Base-by-base conservation (phyloP, 176 grass and related monocot species). In the Pontederia paniculata region DNA sequence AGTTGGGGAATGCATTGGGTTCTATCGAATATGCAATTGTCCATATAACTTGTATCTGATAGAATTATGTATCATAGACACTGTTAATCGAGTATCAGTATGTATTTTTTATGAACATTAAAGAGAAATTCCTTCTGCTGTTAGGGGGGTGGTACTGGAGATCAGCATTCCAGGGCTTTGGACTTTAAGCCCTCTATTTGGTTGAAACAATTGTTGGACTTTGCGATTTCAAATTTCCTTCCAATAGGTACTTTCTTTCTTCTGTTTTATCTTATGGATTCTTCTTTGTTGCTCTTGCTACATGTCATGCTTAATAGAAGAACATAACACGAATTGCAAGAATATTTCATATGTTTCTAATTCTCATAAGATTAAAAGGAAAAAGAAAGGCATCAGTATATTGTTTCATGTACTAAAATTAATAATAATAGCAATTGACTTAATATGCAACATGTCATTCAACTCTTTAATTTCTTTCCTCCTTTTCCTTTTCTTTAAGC, bases 221-320 rank as follows among this genome's bases (percentile, higher is more conserved):
- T 96, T 63, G 63, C 55, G 20, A 44, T 73, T 41, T 79, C 60
- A 68, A 97, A 97, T 55, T 97, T 90, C 76, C 91, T 97, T 77
- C 91, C 91, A 44, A 66, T 97, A 62, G 91, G 90, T 86, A 57
- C 19, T 0, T 20, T 45, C 48, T 50, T n/a, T 42, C 44, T 12
- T 10, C 18, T 23, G 58, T 45, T 14, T 1, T 45, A 55, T 3
- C 25, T n/a, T 48, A 3, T n/a, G 20, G 12, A 25, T 37, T 37
- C 28, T 2, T 37, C 28, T 37, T 37, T 37, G 28, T 37, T 37
- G 5, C 28, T 37, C 28, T 37, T 37, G 28, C 28, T 37, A 37
- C 28, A 37, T 2, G 28, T 6, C 28, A 37, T 37, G 28, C 28
- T 37, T 37, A 37, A 37, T 37, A 37, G 28, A 37, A 37, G 28